These are phyloP conservation scores for Aspergillus fructus DNA, from an alignment of 2,329 filamentous ascomycete genomes.

Conservation along the genomic window DNA sequence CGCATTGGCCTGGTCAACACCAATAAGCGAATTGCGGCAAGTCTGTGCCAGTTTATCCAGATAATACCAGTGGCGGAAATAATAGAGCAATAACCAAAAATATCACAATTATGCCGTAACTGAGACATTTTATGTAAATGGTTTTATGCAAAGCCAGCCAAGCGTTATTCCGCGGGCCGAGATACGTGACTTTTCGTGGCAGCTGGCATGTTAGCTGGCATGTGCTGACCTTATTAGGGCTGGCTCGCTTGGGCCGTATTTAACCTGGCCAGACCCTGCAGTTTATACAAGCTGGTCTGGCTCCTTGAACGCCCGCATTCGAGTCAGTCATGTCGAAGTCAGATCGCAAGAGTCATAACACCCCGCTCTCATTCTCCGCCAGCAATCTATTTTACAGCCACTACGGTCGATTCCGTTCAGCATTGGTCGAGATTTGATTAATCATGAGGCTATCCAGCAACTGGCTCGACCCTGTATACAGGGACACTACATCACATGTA, in stretches of 20 bases:
- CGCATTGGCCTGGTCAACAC: too few relatives aligned
- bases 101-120: not conserved
- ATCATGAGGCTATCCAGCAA: not conserved
- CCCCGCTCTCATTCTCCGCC: not conserved
- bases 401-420: too few relatives aligned
- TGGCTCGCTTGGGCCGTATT: not conserved
- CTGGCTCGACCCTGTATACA: not conserved
- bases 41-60: too few relatives aligned
- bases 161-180: not conserved
- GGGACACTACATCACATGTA: not conserved
- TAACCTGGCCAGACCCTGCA: too few relatives aligned
- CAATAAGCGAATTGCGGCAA: too few relatives aligned
- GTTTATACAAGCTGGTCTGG: too few relatives aligned
- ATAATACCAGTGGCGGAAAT: too few relatives aligned
- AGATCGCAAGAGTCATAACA: not conserved
- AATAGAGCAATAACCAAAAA: too few relatives aligned
- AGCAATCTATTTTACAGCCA: not conserved
- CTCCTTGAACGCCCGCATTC: not conserved
- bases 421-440: too few relatives aligned
- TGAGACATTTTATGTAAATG: not conserved
- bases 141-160: not conserved
- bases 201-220: not conserved
- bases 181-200: not conserved
- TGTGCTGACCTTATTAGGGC: not conserved
- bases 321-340: not conserved